Evolutionary conservation across 371 early-diverging fungal species (phyloP).

Genomic region (Mucor mucedo): DNA sequence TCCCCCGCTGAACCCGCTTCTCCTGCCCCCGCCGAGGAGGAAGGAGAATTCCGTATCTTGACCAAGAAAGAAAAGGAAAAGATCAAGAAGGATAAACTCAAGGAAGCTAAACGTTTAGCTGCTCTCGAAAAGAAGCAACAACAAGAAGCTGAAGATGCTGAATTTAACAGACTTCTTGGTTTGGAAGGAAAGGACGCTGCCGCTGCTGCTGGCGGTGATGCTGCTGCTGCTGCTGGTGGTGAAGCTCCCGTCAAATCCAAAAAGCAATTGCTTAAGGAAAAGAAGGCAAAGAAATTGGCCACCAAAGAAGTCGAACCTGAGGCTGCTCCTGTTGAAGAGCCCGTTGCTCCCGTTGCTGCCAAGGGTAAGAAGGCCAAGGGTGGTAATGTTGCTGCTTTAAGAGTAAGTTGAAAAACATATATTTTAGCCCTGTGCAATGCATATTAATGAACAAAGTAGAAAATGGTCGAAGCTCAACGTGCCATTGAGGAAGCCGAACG

Average conservation of each 20-base stretch:
- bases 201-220: constrained; percentile 5
- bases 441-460: constrained; percentile 27
- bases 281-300: constrained; percentile 44
- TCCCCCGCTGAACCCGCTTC: constrained; percentile 24
- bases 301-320: constrained; percentile 33
- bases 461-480: constrained; percentile 57
- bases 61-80: constrained; percentile 56
- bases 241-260: constrained; percentile 33
- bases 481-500: constrained; percentile 58
- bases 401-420: constrained; percentile 38
- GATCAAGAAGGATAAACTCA: constrained; percentile 57
- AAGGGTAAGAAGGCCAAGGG: constrained; percentile 51
- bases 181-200: constrained; percentile 25
- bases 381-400: constrained; percentile 52
- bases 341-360: constrained; percentile 32
- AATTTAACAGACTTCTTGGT: constrained; percentile 39
- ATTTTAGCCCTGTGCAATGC: background rate
- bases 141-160: constrained; percentile 48
- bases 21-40: constrained; percentile 25
- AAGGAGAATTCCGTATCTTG: constrained; percentile 41
- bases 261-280: constrained; percentile 43
- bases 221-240: constrained; percentile 14
- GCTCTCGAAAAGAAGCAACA: constrained; percentile 52
- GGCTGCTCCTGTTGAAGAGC: constrained; percentile 32
- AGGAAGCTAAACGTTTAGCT: constrained; percentile 57